Conservation (phyloP, 2,329 filamentous ascomycete species). For the Ophiostoma montium region DNA sequence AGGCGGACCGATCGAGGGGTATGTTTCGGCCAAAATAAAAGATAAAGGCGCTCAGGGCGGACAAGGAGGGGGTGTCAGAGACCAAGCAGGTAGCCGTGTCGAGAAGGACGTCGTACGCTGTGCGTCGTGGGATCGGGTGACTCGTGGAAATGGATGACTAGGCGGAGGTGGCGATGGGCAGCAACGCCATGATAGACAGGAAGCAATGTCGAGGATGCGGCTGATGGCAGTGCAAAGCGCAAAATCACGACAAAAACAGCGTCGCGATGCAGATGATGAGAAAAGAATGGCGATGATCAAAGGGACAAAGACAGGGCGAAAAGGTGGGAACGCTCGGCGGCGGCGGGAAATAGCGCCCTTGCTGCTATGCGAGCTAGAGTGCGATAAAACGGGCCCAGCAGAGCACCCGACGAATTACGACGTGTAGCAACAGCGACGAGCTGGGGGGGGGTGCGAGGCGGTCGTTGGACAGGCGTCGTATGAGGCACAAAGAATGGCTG, state of each 20-base stretch:
- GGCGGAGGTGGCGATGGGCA: neutral
- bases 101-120: neutral
- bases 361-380: conserved; percentile 1
- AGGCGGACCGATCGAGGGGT: neutral
- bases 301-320: conserved; percentile 2
- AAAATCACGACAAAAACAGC: neutral
- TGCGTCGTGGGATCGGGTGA: neutral
- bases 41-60: neutral
- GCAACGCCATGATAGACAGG: conserved; percentile 6
- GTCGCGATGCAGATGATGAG: neutral
- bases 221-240: neutral
- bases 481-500: no score
- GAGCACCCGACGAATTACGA: no score
- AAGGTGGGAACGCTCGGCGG: conserved; percentile 9
- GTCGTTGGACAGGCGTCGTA: no score
- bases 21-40: neutral
- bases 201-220: neutral
- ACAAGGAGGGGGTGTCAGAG: neutral
- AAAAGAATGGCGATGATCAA: neutral
- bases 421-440: no score
- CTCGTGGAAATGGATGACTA: conserved; percentile 1
- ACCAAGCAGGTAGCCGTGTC: neutral
- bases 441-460: no score
- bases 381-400: neutral
- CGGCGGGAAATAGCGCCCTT: conserved; percentile 8